Evolutionary conservation across 192 early-diverging fungal species (phyloP), one percentile per base, ranked within the genome.

Genomic region (Allomyces macrogynus): DNA sequence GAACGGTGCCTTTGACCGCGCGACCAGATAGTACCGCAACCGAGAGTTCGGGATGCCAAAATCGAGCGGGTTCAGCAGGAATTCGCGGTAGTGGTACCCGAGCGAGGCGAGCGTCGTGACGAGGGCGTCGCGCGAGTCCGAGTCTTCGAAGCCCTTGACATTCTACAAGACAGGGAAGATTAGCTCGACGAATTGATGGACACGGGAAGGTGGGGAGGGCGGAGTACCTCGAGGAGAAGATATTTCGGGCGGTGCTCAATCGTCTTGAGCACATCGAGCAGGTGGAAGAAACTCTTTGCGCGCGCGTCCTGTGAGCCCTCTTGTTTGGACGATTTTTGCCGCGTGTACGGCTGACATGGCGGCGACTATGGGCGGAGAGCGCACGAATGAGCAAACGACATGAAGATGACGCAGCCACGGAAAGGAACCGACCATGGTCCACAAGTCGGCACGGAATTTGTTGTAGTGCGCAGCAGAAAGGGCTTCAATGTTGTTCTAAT

Each of bases 21-120:
- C 64, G 18, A 64, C 23, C 12, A 43, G 54, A 10, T 40, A 64
- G 16, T 64, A 64, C 27, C 64, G 43, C 43, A 42, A 54, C 54
- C 64, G 43, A 0, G 64, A 64, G 24, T 64, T 64, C 12, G 64
- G 64, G 27, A 64, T 64, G 10, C 54, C 22, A 42, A 26, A 64
- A 14, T 64, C 24, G 23, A 32, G 27, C 54, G 64, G 64, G 23
- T 23, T 54, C 23, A 64, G 54, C 54, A 64, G 54, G 11, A 64
- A 64, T 32, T 64, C 64, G 23, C 54, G 64, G 3, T 24, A 24
- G 23, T 32, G 2, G 18, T 64, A 64, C 24, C 18, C 44, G 44
- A 54, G 44, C 44, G 10, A 11, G 44, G 44, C 18, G 12, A 54
- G 44, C 44, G 44, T 54, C 44, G 10, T 18, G 12, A 54, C 44